phyloP scores from a whole-genome alignment of 768 basidiomycete genomes.

The Strobilomyces dryophilus region DNA sequence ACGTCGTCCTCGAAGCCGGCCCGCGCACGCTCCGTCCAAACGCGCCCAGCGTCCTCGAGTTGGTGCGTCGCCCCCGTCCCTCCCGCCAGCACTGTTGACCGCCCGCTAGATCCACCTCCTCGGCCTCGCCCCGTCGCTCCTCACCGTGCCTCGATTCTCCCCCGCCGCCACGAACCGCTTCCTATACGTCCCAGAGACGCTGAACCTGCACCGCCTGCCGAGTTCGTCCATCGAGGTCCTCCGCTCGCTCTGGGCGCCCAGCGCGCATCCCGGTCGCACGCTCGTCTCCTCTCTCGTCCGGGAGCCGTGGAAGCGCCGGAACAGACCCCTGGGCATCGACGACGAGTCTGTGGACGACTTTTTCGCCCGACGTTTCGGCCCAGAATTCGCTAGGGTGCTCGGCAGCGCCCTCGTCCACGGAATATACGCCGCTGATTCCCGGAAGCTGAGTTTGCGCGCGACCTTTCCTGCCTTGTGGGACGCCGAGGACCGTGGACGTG shows the following conservation, averaged over 20 bases:
- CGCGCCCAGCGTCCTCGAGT: conserved; percentile 65
- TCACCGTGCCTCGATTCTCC: conserved; percentile 63
- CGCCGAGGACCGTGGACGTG: conserved; percentile 60
- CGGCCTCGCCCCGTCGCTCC: conserved; percentile 50
- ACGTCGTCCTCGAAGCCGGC: conserved; percentile 75
- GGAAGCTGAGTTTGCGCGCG: conserved; percentile 66
- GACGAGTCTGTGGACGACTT: conserved; percentile 87
- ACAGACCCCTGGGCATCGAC: conserved; percentile 34
- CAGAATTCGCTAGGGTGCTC: conserved; percentile 65
- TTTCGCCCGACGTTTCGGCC: conserved; percentile 68
- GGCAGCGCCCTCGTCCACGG: conserved; percentile 86
- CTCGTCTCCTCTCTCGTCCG: conserved; percentile 52
- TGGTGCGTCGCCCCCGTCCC: conserved; percentile 47
- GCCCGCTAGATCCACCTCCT: conserved; percentile 70
- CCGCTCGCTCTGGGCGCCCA: conserved; percentile 31
- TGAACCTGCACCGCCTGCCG: conserved; percentile 53
- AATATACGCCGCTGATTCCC: conserved; percentile 86
- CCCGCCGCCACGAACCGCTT: conserved; percentile 77
- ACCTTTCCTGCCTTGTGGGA: conserved; percentile 75
- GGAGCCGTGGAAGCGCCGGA: conserved; percentile 54
- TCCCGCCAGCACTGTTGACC: conserved; percentile 9
- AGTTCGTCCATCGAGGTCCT: conserved; percentile 35
- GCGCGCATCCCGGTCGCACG: conserved; percentile 35
- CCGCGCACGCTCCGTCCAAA: conserved; percentile 84
- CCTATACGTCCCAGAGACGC: conserved; percentile 50